Percentiles rank a stretch among this genome's conserved stretches.
Conservation (phyloP, 2,329 filamentous ascomycete species). For the Coleophoma eucalyptorum region DNA sequence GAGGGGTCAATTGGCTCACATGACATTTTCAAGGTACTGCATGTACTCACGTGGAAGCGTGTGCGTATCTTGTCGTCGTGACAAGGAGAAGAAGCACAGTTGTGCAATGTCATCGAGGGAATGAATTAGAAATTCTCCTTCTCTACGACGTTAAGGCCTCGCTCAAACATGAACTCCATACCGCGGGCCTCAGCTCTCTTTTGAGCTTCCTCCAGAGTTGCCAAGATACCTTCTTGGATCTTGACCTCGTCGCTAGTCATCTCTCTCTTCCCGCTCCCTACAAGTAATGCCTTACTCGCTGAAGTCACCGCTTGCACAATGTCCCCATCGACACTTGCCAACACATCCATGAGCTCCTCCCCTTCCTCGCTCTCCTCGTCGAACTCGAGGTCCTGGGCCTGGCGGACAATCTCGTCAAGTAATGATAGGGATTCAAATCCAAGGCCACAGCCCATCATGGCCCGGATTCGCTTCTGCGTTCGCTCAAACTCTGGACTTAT, state of each 20-base stretch:
- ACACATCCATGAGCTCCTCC: slow-evolving; percentile 12
- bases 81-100: no score
- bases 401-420: slow-evolving; percentile 11
- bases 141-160: slow-evolving; percentile 12
- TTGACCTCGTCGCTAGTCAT: slow-evolving; percentile 10
- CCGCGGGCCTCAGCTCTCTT: neutral
- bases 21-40: no score
- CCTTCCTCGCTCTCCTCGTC: neutral
- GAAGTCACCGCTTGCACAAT: slow-evolving; percentile 22
- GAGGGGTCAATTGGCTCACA: no score
- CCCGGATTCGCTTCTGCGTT: slow-evolving; percentile 22
- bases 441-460: slow-evolving; percentile 28
- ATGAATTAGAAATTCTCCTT: slow-evolving; percentile 1
- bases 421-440: slow-evolving; percentile 24
- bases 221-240: slow-evolving; percentile 3
- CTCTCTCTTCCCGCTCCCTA: slow-evolving; percentile 6
- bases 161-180: slow-evolving; percentile 10
- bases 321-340: slow-evolving; percentile 28
- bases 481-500: slow-evolving; percentile 5
- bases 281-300: slow-evolving; percentile 16
- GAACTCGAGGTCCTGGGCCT: slow-evolving; percentile 5
- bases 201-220: slow-evolving; percentile 5
- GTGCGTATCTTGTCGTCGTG: no score
- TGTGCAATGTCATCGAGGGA: neutral
- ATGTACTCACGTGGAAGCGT: no score